Percentiles rank a stretch among this genome's conserved stretches.
phyloP scores from a whole-genome alignment of 257 asterid species.

The Solanum piurae region DNA sequence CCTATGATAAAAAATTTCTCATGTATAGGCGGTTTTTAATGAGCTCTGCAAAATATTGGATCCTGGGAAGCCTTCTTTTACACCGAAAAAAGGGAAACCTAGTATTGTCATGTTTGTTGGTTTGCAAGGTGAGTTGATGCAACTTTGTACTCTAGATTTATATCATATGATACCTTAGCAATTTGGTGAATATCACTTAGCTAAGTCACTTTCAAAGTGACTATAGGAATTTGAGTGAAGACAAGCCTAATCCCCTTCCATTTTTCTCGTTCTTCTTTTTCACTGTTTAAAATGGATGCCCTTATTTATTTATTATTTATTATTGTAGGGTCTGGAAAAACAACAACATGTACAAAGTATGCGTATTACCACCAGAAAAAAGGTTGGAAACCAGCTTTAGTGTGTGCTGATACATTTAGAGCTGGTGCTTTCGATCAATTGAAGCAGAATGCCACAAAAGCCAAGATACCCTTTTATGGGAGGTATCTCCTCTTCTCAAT shows the following conservation, averaged over 20 bases:
- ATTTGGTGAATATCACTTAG: background rate
- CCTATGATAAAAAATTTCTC: background rate
- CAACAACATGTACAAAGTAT: slow-evolving; percentile 89
- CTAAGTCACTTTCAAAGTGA: background rate
- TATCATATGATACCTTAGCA: background rate
- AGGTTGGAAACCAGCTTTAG: slow-evolving; percentile 92
- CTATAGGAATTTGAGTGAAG: background rate
- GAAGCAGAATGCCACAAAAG: slow-evolving; percentile 95
- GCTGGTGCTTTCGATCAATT: slow-evolving; percentile 98
- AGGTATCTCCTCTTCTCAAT: slow-evolving; percentile 26
- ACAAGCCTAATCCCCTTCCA: background rate
- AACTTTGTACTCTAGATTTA: background rate
- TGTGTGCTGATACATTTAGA: slow-evolving; percentile 93
- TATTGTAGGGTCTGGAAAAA: slow-evolving; percentile 70
- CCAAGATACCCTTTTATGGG: slow-evolving; percentile 91
- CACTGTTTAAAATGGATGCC: background rate
- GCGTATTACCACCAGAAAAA: slow-evolving; percentile 87
- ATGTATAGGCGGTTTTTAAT: slow-evolving; percentile 62
- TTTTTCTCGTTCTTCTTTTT: background rate
- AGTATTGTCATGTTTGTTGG: slow-evolving; percentile 93
- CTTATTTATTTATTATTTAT: background rate
- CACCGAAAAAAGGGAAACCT: slow-evolving; percentile 77
- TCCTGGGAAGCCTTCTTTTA: slow-evolving; percentile 87
- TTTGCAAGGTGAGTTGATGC: slow-evolving; percentile 61
- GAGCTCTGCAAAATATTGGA: slow-evolving; percentile 93